phyloP scores from a whole-genome alignment of 2,329 filamentous ascomycete genomes.

The Chaetothyriales sp. region DNA sequence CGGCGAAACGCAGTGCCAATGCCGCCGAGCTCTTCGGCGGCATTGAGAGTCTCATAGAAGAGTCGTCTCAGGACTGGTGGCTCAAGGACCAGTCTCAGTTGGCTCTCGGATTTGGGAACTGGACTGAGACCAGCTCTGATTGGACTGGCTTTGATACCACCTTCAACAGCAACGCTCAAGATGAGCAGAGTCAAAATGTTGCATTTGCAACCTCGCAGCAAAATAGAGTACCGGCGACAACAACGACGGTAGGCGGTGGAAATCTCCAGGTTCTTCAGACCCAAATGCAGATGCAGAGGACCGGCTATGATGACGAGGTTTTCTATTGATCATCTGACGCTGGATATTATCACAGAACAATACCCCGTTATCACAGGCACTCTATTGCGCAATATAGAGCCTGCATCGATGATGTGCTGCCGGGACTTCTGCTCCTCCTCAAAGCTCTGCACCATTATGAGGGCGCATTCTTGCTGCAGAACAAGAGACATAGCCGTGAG shows the following conservation, averaged over 20 bases:
- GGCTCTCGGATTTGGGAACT: constrained; percentile 49
- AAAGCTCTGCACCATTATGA: too few species aligned
- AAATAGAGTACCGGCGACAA: not conserved
- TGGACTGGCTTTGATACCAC: constrained; percentile 12
- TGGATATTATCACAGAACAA: not conserved
- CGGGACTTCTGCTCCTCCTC: too few species aligned
- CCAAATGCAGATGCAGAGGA: not conserved
- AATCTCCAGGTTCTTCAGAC: not conserved
- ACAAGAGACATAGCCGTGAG: too few species aligned
- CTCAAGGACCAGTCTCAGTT: constrained; percentile 48
- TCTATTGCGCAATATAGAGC: too few species aligned
- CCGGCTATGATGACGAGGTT: not conserved
- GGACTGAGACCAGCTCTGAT: constrained; percentile 26
- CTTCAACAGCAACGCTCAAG: not conserved
- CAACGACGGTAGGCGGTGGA: not conserved
- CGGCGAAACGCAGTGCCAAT: constrained; percentile 29
- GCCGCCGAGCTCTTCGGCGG: constrained; percentile 44
- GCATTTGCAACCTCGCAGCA: not conserved
- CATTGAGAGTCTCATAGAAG: constrained; percentile 46
- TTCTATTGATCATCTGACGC: not conserved
- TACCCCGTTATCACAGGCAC: too few species aligned
- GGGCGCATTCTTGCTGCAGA: too few species aligned
- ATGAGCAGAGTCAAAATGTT: not conserved
- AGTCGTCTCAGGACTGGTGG: constrained; percentile 53
- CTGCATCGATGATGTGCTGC: too few species aligned